Conservation (phyloP, 768 basidiomycete species). For the Harrya chromipes region DNA sequence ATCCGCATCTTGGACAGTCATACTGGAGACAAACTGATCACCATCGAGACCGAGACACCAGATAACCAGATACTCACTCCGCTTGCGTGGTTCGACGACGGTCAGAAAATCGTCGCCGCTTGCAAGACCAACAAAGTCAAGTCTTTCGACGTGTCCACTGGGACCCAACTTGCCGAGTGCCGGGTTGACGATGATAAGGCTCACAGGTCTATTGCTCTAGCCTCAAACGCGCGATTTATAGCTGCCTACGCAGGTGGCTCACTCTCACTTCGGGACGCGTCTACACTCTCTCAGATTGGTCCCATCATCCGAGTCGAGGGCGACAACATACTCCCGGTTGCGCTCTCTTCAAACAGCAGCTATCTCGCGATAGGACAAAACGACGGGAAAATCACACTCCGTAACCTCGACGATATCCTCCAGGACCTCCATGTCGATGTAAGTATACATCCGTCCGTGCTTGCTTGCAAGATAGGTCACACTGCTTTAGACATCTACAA, state of each 20-base stretch:
- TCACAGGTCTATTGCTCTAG: background rate
- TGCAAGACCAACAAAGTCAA: no score
- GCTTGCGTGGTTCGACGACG: no score
- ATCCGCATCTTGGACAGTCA: no score
- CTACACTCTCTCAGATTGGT: background rate
- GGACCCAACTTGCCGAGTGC: no score
- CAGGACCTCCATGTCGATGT: background rate
- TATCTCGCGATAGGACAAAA: background rate
- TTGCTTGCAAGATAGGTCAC: no score
- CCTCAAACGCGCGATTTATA: background rate
- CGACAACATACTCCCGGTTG: background rate
- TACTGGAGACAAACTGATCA: no score
- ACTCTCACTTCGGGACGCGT: background rate
- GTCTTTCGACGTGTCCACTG: no score
- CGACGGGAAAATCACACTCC: background rate
- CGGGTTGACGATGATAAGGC: no score
- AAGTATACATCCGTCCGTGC: background rate
- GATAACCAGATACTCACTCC: no score
- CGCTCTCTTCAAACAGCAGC: background rate
- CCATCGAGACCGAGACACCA: no score
- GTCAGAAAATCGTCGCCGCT: no score
- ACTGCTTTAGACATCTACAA: no score
- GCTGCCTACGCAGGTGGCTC: background rate
- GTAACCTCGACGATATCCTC: background rate
- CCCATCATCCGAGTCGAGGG: background rate